These are phyloP conservation scores for Leucosporidium creatinivorum DNA, from an alignment of 768 basidiomycete genomes.

Conservation along the genomic window DNA sequence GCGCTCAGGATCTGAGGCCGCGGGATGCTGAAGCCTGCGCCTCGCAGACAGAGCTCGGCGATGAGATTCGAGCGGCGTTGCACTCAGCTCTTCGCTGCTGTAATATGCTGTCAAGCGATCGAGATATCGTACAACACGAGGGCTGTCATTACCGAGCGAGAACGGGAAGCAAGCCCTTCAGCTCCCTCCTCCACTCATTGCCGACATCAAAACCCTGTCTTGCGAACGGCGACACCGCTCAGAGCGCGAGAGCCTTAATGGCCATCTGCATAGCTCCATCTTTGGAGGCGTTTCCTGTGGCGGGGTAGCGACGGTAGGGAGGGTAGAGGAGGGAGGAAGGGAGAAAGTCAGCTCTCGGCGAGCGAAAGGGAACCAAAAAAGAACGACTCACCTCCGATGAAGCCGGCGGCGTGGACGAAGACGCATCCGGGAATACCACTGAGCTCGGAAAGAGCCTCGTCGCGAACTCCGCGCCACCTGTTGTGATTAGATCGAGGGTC, in stretches of 20 bases:
- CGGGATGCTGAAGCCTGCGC: no score
- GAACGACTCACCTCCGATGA: slow-evolving; percentile 71
- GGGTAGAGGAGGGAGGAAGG: slow-evolving; percentile 1
- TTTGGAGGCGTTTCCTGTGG: slow-evolving; percentile 76
- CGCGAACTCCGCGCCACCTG: slow-evolving; percentile 81
- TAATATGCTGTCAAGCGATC: no score
- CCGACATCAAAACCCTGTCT: no score
- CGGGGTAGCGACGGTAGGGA: no score
- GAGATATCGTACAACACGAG: no score
- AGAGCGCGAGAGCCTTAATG: slow-evolving; percentile 52
- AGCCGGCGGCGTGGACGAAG: slow-evolving; percentile 92
- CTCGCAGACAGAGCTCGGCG: no score
- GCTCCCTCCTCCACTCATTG: no score
- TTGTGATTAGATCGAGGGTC: background rate
- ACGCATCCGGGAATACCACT: slow-evolving; percentile 70
- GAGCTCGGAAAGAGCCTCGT: slow-evolving; percentile 64
- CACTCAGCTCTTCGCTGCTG: no score
- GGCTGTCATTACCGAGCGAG: no score
- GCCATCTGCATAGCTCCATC: slow-evolving; percentile 81
- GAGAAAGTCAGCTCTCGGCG: slow-evolving; percentile 5
- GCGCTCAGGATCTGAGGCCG: no score
- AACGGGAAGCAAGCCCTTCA: no score
- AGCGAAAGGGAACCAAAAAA: slow-evolving; percentile 7
- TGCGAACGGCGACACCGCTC: background rate
- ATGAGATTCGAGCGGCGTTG: no score